phyloP scores from a whole-genome alignment of 1,284 basidiomycete genomes.

The Pterula multifida region DNA sequence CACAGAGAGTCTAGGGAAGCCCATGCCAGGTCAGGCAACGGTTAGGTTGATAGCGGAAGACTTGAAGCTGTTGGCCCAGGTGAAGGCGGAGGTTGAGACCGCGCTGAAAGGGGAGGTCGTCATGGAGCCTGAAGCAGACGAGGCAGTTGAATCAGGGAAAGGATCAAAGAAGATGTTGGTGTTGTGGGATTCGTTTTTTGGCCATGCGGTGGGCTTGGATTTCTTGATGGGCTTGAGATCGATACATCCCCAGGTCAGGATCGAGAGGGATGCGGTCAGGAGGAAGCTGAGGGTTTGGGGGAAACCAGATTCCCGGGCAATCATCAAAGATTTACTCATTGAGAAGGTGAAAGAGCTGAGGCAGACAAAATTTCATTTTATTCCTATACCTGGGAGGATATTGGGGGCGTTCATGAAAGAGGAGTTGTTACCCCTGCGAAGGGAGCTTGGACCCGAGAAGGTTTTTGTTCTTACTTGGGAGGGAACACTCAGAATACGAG shows the following conservation, averaged over 20 bases:
- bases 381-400: constrained; percentile 33
- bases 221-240: constrained; percentile 30
- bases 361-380: constrained; percentile 23
- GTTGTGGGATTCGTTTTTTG: constrained; percentile 54
- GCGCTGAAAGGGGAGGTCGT: constrained; percentile 47
- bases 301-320: constrained; percentile 17
- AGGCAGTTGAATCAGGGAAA: neutral
- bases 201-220: constrained; percentile 21
- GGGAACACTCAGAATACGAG: constrained; percentile 21
- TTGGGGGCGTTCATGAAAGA: constrained; percentile 31
- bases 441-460: constrained; percentile 27
- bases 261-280: constrained; percentile 28
- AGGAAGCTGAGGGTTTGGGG: constrained; percentile 21
- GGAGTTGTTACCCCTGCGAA: constrained; percentile 25
- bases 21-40: constrained; percentile 17
- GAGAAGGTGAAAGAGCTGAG: constrained; percentile 30
- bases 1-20: constrained; percentile 15
- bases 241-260: constrained; percentile 15
- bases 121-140: constrained; percentile 30
- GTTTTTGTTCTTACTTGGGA: constrained; percentile 20
- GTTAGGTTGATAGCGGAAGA: constrained; percentile 36
- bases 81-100: constrained; percentile 49
- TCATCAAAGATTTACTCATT: constrained; percentile 31
- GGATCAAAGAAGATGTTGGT: neutral
- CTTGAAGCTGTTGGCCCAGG: constrained; percentile 30